Conservation (phyloP, 345 rosid genomes). For the Raphanus raphanistrum region DNA sequence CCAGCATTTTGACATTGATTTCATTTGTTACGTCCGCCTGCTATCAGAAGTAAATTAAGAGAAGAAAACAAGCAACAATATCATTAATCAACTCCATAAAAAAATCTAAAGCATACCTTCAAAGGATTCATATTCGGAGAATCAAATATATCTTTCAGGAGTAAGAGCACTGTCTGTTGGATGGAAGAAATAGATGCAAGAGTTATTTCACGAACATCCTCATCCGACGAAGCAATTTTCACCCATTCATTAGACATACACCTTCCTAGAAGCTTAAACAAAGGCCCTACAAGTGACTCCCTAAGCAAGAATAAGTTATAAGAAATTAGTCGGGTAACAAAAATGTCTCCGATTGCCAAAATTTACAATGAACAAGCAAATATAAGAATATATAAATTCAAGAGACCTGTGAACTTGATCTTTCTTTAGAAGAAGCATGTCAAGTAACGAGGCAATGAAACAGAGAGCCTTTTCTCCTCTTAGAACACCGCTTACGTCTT, state of each 20-base stretch:
- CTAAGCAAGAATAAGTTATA: constrained; percentile 42
- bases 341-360: constrained; percentile 15
- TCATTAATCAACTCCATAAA: constrained; percentile 10
- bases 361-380: constrained; percentile 1
- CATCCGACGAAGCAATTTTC: constrained; percentile 28
- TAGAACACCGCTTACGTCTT: constrained; percentile 35
- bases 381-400: constrained; percentile 16
- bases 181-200: constrained; percentile 43
- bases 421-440: constrained; percentile 74
- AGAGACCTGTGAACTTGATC: constrained; percentile 70
- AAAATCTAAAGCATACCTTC: constrained; percentile 51
- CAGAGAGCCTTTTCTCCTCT: constrained; percentile 49
- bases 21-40: constrained; percentile 56
- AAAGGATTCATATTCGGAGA: constrained; percentile 43
- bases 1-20: constrained; percentile 60
- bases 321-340: constrained; percentile 6
- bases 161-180: constrained; percentile 64
- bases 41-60: constrained; percentile 31
- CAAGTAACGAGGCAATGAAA: constrained; percentile 71
- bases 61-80: constrained; percentile 16
- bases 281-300: constrained; percentile 67
- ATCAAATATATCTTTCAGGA: constrained; percentile 65
- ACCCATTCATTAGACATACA: constrained; percentile 54
- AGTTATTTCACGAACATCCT: constrained; percentile 17
- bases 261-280: constrained; percentile 71